Conservation (phyloP, 768 basidiomycete species). For the Boletus tylopilopsis region DNA sequence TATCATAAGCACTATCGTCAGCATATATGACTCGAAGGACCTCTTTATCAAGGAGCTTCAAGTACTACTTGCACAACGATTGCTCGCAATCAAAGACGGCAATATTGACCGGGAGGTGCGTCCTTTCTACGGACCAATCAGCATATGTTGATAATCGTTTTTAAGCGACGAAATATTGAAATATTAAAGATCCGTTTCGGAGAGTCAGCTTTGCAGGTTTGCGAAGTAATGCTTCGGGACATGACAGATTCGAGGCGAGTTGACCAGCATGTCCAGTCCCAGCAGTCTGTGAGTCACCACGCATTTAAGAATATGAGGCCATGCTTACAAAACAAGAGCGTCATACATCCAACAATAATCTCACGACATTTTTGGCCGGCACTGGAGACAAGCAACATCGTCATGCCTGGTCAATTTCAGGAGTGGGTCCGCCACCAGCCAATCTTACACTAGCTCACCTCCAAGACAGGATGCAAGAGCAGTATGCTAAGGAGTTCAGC, state of each 20-base stretch:
- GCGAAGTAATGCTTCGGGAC: conserved; percentile 98
- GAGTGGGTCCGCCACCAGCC: conserved; percentile 43
- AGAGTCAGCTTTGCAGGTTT: conserved; percentile 87
- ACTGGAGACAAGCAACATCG: conserved; percentile 65
- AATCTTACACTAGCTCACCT: background rate
- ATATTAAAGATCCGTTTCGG: conserved; percentile 96
- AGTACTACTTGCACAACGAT: conserved; percentile 80
- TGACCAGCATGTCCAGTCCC: conserved; percentile 82
- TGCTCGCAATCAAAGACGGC: conserved; percentile 78
- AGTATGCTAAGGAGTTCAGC: conserved; percentile 75
- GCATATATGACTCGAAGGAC: conserved; percentile 96
- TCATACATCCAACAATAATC: conserved; percentile 85
- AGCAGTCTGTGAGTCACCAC: conserved; percentile 49
- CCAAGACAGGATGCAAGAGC: conserved; percentile 57
- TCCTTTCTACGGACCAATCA: background rate
- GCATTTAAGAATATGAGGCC: background rate
- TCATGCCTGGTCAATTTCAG: conserved; percentile 84
- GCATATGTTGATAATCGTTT: conserved; percentile 3
- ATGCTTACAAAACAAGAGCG: conserved; percentile 41
- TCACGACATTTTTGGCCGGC: conserved; percentile 96
- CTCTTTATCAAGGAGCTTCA: conserved; percentile 96
- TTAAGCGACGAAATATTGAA: conserved; percentile 85
- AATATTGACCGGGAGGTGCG: conserved; percentile 65
- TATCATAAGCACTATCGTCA: conserved; percentile 92
- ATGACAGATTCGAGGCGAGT: conserved; percentile 92